Evolutionary conservation across 768 basidiomycete genomes (phyloP).

Genomic region (Crepidotus variabilis): DNA sequence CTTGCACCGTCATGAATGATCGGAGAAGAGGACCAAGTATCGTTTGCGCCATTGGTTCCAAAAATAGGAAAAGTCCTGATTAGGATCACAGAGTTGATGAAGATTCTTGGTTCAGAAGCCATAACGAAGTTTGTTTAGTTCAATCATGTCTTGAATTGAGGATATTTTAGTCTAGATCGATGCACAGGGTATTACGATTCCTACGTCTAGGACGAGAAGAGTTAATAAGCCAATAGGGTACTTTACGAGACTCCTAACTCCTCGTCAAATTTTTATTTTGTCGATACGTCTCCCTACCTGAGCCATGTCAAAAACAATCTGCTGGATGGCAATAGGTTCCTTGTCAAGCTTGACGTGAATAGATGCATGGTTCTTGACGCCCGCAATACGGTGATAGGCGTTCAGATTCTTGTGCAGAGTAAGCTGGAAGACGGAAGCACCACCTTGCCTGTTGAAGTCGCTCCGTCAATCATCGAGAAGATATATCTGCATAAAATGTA

Average conservation of each 20-base stretch:
- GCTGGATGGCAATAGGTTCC: constrained; percentile 29
- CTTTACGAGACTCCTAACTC: background rate
- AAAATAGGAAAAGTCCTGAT: too few species aligned
- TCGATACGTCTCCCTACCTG: background rate
- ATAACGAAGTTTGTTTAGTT: background rate
- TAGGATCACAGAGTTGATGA: too few species aligned
- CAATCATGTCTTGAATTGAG: background rate
- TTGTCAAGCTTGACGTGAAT: constrained; percentile 64
- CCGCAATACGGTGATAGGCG: constrained; percentile 87
- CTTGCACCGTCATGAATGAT: background rate
- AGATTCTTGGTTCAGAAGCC: too few species aligned
- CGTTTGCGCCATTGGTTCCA: too few species aligned
- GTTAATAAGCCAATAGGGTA: background rate
- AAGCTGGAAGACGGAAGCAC: constrained; percentile 93
- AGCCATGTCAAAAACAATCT: background rate
- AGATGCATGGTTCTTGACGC: constrained; percentile 76
- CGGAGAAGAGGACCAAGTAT: background rate
- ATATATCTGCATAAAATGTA: constrained; percentile 6
- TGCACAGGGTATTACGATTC: background rate
- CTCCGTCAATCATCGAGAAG: constrained; percentile 4
- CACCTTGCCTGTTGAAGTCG: constrained; percentile 61
- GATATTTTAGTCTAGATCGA: background rate
- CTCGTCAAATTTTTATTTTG: background rate
- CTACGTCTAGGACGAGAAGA: background rate
- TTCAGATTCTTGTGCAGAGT: constrained; percentile 98